Evolutionary conservation across 441 rosid genomes (phyloP).

Genomic region (Eruca vesicaria): DNA sequence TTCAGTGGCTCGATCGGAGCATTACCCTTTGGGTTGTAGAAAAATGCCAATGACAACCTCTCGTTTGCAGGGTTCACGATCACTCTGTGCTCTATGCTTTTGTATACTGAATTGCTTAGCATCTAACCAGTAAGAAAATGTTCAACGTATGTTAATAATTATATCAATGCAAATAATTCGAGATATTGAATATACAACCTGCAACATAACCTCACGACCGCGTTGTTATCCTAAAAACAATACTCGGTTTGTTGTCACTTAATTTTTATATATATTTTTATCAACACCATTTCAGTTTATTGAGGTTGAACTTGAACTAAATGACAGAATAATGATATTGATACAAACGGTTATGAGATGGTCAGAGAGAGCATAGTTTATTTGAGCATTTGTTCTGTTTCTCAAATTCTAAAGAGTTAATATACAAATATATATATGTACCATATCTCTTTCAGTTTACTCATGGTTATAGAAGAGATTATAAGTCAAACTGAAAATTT

Average conservation of each 20-base stretch:
- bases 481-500: too few species aligned
- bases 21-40: constrained; percentile 90
- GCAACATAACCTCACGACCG: not conserved
- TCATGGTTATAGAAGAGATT: too few species aligned
- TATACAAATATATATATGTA: too few species aligned
- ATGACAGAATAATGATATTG: too few species aligned
- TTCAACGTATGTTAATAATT: not conserved
- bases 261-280: not conserved
- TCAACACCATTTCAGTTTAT: too few species aligned
- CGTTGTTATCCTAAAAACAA: not conserved
- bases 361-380: too few species aligned
- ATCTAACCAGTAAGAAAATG: constrained; percentile 40
- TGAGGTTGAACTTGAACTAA: too few species aligned
- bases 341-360: too few species aligned
- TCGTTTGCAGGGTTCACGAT: constrained; percentile 58
- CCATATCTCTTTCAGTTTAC: too few species aligned
- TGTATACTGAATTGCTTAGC: constrained; percentile 77
- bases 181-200: not conserved
- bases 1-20: too few species aligned
- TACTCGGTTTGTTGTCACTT: not conserved
- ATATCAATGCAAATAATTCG: not conserved
- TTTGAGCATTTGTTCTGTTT: not conserved
- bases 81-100: constrained; percentile 88
- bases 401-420: too few species aligned
- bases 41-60: constrained; percentile 77